Evolutionary conservation across 169 alveolate species (phyloP).

Genomic region (Toxoplasma gondii): DNA sequence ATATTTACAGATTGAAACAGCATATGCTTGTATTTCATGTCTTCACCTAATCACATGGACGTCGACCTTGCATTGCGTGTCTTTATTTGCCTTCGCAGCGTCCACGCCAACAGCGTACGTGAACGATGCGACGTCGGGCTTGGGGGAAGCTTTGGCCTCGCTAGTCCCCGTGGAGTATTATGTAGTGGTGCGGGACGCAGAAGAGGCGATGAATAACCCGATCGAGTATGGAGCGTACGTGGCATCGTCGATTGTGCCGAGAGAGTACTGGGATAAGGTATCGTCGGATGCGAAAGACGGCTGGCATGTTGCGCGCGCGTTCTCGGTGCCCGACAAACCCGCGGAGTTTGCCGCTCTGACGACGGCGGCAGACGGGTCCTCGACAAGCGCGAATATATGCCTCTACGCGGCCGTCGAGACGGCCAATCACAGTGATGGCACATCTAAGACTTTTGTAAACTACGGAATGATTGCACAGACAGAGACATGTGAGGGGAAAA

Average conservation of each 20-base stretch:
- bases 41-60: too few species aligned
- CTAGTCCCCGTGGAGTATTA: not conserved
- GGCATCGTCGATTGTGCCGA: conserved; percentile 12
- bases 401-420: not conserved
- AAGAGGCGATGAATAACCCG: not conserved
- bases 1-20: too few species aligned
- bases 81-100: not conserved
- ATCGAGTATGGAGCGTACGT: not conserved
- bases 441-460: not conserved
- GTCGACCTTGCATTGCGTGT: too few species aligned
- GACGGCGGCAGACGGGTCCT: not conserved
- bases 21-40: too few species aligned
- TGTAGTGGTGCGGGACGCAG: not conserved
- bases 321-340: not conserved
- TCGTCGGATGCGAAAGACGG: not conserved
- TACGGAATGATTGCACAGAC: not conserved
- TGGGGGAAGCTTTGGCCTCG: not conserved
- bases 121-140: not conserved
- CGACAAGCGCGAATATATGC: not conserved
- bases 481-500: not conserved
- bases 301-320: not conserved
- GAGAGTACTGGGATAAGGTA: not conserved
- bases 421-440: not conserved
- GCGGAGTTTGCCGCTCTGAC: not conserved
- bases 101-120: not conserved